Evolutionary conservation across 441 rosid genomes (phyloP), one percentile per base, ranked within the genome.

Genomic region (Manihot esculenta): DNA sequence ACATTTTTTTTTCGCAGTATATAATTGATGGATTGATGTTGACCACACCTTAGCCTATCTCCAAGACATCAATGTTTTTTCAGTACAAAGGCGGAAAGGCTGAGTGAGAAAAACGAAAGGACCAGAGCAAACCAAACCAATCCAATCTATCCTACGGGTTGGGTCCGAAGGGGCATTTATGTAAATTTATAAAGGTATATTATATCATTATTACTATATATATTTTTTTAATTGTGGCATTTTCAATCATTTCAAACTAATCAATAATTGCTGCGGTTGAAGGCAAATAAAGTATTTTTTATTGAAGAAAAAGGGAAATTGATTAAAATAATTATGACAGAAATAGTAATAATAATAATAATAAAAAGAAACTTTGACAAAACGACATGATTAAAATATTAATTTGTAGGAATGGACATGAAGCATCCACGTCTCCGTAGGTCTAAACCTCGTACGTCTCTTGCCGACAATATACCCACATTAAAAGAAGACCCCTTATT

Each of bases 401-500:
- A 4, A 38, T 74, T 78, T 75, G 72, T 17, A 63, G 21, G 77
- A 72, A 77, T 81, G 97, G 94, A 78, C 66, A 65, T 51, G 57
- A 80, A 74, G 78, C 79, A 74, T 69, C 93, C 94, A 89, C 97
- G 90, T 84, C 80, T 42, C 83, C 84, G 79, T 49, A 66, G 51
- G 79, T 64, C 51, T 71, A 73, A 85, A 89, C 97, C 94, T 89
- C 94, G 94, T 91, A 91, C 94, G 48, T 78, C 64, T 64, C 75
- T 76, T 86, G 91, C 93, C 93, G 90, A 87, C 89, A 83, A 63
- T 23, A 76, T 67, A 48, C 80, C 76, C 83, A 57, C 76, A 79
- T 38, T 66, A 5, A 15, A 33, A 56, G 61, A 10, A 56, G n/a
- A 12, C 35, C 38, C 11, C 61, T 14, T 5, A 14, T 26, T n/a